Evolutionary conservation across 345 rosid species (phyloP).

Genomic region (Melaleuca quinquenervia): DNA sequence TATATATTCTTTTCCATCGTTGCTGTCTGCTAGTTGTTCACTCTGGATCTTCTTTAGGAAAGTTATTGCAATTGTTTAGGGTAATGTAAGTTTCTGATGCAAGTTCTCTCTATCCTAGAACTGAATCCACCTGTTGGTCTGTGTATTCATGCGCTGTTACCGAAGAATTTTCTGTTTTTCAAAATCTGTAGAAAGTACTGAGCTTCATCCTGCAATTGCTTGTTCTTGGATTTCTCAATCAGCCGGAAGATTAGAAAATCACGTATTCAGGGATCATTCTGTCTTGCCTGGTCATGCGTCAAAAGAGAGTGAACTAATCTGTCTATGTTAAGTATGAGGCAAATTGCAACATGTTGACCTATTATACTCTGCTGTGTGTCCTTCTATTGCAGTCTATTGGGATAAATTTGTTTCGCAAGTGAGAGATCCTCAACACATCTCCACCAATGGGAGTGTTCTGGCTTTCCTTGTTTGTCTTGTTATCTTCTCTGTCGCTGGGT

Average conservation of each 20-base stretch:
- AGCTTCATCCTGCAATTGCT: background rate
- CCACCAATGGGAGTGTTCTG: slow-evolving; percentile 31
- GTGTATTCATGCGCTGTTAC: background rate
- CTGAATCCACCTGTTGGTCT: background rate
- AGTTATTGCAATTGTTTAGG: background rate
- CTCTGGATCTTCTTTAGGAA: background rate
- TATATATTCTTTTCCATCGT: background rate
- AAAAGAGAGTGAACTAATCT: background rate
- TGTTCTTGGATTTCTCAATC: background rate
- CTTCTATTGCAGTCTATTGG: background rate
- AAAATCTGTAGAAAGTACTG: background rate
- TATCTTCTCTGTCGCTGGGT: slow-evolving; percentile 37
- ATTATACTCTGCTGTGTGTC: background rate
- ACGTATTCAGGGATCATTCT: background rate
- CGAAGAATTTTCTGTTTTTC: background rate
- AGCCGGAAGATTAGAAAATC: background rate
- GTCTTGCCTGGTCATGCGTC: background rate
- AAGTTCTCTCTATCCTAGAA: background rate
- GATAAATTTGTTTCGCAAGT: background rate
- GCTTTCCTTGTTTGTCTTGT: slow-evolving; percentile 21
- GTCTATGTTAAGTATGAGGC: background rate
- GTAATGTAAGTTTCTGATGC: background rate
- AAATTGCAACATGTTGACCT: background rate
- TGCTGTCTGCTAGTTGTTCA: background rate
- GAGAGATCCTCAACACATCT: background rate